These are phyloP conservation scores for Russula sp. DNA, from an alignment of 768 basidiomycete species.

Conservation along the genomic window DNA sequence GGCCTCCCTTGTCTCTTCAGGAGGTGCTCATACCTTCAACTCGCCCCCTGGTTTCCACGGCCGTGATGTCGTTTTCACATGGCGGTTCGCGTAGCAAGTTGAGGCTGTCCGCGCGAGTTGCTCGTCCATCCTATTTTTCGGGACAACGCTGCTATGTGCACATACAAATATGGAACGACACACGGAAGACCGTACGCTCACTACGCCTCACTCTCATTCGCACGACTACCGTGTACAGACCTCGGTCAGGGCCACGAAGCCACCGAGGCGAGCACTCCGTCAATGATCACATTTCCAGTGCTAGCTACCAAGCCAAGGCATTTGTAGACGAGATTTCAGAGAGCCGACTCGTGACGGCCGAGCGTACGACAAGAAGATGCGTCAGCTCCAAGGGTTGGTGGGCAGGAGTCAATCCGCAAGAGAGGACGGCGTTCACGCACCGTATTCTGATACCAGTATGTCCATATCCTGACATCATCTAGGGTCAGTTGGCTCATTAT, in stretches of 20 bases:
- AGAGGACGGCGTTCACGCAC: conserved; percentile 58
- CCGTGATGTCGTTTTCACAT: conserved; percentile 50
- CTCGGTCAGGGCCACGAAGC: conserved; percentile 38
- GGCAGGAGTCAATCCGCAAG: conserved; percentile 67
- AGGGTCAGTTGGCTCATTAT: neutral
- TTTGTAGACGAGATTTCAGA: conserved; percentile 60
- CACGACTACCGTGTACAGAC: conserved; percentile 60
- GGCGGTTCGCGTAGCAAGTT: conserved; percentile 49
- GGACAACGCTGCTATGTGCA: conserved; percentile 73
- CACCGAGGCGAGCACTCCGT: conserved; percentile 22
- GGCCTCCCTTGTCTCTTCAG: conserved; percentile 65
- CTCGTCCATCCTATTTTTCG: conserved; percentile 73
- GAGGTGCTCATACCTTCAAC: conserved; percentile 53
- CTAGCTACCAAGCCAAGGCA: conserved; percentile 55
- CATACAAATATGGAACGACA: conserved; percentile 59
- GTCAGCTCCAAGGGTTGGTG: conserved; percentile 88
- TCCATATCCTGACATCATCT: conserved; percentile 11
- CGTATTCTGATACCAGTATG: conserved; percentile 71
- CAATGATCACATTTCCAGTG: conserved; percentile 41
- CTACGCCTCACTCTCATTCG: conserved; percentile 59
- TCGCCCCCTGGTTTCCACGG: conserved; percentile 52
- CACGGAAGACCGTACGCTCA: conserved; percentile 59
- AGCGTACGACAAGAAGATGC: conserved; percentile 55
- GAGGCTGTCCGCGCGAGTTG: conserved; percentile 57
- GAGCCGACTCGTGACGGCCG: conserved; percentile 58